Evolutionary conservation across 73 alveolate species (phyloP), one percentile per base, ranked within the genome.

Genomic region (Paramecium caudatum): DNA sequence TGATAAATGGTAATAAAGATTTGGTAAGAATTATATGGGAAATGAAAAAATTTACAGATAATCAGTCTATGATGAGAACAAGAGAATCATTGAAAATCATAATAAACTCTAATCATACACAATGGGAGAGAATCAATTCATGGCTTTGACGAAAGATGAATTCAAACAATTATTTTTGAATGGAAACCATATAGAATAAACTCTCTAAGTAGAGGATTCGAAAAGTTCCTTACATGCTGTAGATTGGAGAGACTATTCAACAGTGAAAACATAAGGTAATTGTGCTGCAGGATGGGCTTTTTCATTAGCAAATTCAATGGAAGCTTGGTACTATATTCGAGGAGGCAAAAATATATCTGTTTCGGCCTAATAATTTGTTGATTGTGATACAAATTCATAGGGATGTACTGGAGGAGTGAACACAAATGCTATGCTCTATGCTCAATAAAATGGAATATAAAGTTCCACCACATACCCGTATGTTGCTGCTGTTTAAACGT

Each of bases 241-340:
- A 9, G 92, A 84, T 84, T 84, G 92, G 92, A 84, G 86, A 84
- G 61, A 61, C 19, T 55, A 55, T 36, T 83, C 94, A 49, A 91
- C 80, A 8, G 95, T 95, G n/a, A 95, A 94, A 69, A 88, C 90
- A 27, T 94, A 95, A 91, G 97, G 95, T 37, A 3, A 41, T 43
- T 95, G 98, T 37, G 96, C 96, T 19, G 62, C 97, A 16, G 95
- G 98, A 70, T 95, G 95, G 94, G 95, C 98, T 5, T 95, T 95
- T 83, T 63, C 98, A 10, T 49, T 93, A 33, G 90, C 91, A 63
- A 95, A 65, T 13, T 69, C 94, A 13, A 39, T 94, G 15, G 95
- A 93, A 47, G 95, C 94, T 5, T 69, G 81, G 82, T 90, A 93
- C 82, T 47, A 21, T 23, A 90, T 93, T 1, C 36, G 15, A 25